phyloP scores from a whole-genome alignment of 371 early-diverging fungal species.

The Zopfochytrium polystomum region DNA sequence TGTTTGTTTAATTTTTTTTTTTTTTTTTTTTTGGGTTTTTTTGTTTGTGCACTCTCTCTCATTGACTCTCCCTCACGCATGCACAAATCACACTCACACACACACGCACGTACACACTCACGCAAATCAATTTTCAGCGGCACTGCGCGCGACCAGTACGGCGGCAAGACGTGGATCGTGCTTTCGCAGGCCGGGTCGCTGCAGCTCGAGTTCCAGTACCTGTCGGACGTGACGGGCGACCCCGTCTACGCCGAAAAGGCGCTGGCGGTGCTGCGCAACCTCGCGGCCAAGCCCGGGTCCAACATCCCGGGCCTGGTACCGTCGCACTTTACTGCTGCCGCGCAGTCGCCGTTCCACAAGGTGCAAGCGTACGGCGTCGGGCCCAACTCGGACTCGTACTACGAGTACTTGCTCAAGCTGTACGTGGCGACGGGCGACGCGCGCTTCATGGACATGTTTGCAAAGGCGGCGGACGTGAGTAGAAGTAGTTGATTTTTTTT shows the following conservation, averaged over 20 bases:
- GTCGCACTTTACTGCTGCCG: neutral
- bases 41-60: no score
- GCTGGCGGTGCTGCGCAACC: neutral
- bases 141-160: constrained; percentile 8
- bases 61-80: no score
- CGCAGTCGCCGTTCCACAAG: constrained; percentile 14
- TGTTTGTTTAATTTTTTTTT: constrained; percentile 3
- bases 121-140: constrained; percentile 30
- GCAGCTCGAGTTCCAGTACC: constrained; percentile 49
- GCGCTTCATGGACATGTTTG: neutral
- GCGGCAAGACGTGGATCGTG: neutral
- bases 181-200: constrained; percentile 25
- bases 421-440: constrained; percentile 39
- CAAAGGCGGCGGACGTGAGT: neutral
- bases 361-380: constrained; percentile 15
- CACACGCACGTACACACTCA: no score
- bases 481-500: neutral
- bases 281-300: constrained; percentile 43
- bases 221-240: constrained; percentile 43
- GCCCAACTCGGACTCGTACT: constrained; percentile 33
- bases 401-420: constrained; percentile 70
- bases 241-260: constrained; percentile 60
- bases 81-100: no score
- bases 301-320: neutral
- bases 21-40: neutral